Evolutionary conservation across 1,139 yeast genomes (phyloP).

Genomic region (Zygosaccharomyces sapae): DNA sequence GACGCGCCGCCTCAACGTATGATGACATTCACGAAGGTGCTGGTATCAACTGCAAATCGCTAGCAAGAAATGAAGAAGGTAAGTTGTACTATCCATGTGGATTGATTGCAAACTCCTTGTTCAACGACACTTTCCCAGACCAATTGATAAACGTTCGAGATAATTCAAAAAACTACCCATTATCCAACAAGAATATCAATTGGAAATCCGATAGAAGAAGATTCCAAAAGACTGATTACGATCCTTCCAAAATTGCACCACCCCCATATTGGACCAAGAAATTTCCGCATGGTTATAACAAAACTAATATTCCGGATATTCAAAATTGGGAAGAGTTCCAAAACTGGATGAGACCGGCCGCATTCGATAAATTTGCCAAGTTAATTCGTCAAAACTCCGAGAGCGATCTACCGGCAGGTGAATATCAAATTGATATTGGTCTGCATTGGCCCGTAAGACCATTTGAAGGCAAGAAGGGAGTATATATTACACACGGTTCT

Average conservation of each 20-base stretch:
- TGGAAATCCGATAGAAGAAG: constrained; percentile 61
- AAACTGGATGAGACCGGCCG: constrained; percentile 86
- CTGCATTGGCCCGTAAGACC: constrained; percentile 66
- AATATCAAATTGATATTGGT: constrained; percentile 54
- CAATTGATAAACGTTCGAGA: constrained; percentile 36
- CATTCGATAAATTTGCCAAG: constrained; percentile 65
- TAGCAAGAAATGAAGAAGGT: constrained; percentile 48
- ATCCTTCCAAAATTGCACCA: constrained; percentile 59
- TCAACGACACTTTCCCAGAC: constrained; percentile 61
- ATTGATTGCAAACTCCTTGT: constrained; percentile 68
- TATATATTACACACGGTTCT: constrained; percentile 63
- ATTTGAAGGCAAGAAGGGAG: constrained; percentile 66
- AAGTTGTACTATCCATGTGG: constrained; percentile 72
- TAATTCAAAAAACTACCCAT: constrained; percentile 42
- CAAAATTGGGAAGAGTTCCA: constrained; percentile 55
- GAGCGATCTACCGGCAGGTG: constrained; percentile 50
- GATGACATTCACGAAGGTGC: constrained; percentile 53
- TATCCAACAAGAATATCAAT: constrained; percentile 57
- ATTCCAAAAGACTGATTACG: constrained; percentile 57
- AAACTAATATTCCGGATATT: constrained; percentile 57
- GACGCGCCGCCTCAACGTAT: constrained; percentile 39
- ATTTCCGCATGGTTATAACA: constrained; percentile 70
- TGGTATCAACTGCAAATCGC: constrained; percentile 70
- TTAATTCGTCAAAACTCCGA: constrained; percentile 56
- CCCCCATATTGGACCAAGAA: constrained; percentile 70